Conservation (phyloP, 306 rosid species). For the Rosa multiflora region DNA sequence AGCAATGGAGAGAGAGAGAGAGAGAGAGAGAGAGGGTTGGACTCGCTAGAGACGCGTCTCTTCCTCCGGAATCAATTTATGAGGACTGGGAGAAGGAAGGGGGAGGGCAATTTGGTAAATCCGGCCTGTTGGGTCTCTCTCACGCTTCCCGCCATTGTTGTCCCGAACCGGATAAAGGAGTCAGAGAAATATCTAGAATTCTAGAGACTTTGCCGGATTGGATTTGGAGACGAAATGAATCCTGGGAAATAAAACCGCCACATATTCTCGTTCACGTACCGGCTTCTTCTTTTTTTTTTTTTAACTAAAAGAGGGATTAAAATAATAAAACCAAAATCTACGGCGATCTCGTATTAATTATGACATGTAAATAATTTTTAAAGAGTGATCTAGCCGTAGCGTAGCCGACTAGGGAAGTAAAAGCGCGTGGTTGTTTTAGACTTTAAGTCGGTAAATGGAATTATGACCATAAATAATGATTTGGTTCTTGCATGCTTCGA, state of each 20-base stretch:
- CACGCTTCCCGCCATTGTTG: slow-evolving; percentile 7
- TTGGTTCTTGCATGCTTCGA: not conserved
- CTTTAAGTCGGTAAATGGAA: not conserved
- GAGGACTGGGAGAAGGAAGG: not conserved
- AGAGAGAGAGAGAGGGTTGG: not conserved
- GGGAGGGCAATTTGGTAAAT: slow-evolving; percentile 3
- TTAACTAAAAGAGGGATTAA: not conserved
- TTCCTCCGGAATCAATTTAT: not conserved
- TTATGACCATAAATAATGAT: not conserved
- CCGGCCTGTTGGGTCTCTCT: not conserved
- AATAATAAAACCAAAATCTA: not conserved
- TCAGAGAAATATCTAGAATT: not conserved
- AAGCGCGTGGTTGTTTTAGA: not conserved
- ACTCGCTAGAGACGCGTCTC: not conserved
- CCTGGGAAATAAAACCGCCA: not conserved
- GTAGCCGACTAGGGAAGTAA: not conserved
- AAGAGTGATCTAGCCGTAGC: not conserved
- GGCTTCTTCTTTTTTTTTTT: not conserved
- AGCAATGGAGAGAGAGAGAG: not conserved
- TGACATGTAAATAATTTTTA: not conserved
- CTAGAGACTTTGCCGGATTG: not conserved
- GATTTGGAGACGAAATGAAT: not conserved
- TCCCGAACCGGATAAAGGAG: not conserved
- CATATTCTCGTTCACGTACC: not conserved
- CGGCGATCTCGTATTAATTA: not conserved